These are phyloP conservation scores for Inosperma sp. DNA, from an alignment of 768 basidiomycete species.

Conservation along the genomic window DNA sequence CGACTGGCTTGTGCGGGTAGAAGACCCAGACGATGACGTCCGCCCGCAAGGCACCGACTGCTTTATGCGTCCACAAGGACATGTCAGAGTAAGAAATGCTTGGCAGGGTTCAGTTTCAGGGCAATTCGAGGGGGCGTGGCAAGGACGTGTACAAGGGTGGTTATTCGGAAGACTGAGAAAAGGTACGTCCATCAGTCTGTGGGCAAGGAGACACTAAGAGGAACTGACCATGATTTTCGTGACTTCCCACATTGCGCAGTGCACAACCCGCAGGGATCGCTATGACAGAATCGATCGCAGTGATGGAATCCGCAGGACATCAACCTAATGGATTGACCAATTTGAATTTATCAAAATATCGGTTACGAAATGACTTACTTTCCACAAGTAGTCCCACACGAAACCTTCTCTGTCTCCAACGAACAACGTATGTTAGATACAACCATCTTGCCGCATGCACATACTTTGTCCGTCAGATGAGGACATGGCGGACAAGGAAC, in stretches of 20 bases:
- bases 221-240: constrained; percentile 71
- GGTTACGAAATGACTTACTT: constrained; percentile 41
- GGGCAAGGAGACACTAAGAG: neutral
- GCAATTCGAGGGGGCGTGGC: constrained; percentile 88
- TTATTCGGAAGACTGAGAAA: constrained; percentile 52
- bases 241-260: constrained; percentile 78
- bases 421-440: constrained; percentile 83
- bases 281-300: constrained; percentile 81
- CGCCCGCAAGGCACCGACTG: constrained; percentile 73
- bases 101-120: constrained; percentile 76
- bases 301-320: constrained; percentile 86
- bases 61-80: constrained; percentile 79
- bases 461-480: constrained; percentile 69
- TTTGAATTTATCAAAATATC: neutral
- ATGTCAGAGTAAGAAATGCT: constrained; percentile 59
- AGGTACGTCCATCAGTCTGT: neutral
- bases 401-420: constrained; percentile 68
- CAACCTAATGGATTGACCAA: constrained; percentile 35
- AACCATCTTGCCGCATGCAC: constrained; percentile 85
- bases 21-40: constrained; percentile 33
- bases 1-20: constrained; percentile 29
- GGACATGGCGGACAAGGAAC: constrained; percentile 81
- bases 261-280: constrained; percentile 76
- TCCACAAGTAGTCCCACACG: constrained; percentile 79
- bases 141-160: constrained; percentile 73